phyloP scores from a whole-genome alignment of 2,329 filamentous ascomycete species.

The Colletotrichum caudatum region DNA sequence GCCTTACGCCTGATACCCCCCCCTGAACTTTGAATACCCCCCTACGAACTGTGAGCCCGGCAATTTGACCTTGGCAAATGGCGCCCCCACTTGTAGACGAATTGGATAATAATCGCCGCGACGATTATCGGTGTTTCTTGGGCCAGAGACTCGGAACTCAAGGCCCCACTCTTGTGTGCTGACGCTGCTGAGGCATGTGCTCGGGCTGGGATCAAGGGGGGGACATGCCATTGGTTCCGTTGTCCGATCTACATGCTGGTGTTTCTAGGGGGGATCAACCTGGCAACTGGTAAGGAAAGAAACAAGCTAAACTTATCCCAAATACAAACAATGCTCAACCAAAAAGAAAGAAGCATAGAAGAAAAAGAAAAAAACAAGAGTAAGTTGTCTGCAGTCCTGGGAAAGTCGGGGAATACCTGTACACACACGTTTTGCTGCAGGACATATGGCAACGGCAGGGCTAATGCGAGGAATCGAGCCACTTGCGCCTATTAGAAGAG shows the following conservation, averaged over 20 bases:
- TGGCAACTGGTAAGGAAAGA: neutral
- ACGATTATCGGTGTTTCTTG: constrained; percentile 16
- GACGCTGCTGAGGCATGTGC: neutral
- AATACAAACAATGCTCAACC: neutral
- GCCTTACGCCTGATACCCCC: too few relatives aligned
- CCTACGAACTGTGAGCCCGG: too few relatives aligned
- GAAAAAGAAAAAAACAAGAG: neutral
- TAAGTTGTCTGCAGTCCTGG: neutral
- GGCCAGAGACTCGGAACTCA: constrained; percentile 28
- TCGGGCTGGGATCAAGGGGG: constrained; percentile 16
- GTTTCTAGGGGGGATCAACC: too few relatives aligned
- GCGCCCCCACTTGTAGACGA: neutral
- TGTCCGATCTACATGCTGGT: constrained; percentile 22
- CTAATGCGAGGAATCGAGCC: neutral
- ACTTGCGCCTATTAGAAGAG: neutral
- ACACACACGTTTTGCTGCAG: too few relatives aligned
- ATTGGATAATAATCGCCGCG: neutral
- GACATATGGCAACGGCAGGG: neutral
- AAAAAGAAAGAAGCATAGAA: too few relatives aligned
- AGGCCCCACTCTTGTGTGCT: constrained; percentile 3
- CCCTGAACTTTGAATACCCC: too few relatives aligned
- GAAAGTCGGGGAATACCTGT: neutral
- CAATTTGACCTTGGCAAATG: neutral
- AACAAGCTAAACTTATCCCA: neutral
- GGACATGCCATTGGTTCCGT: constrained; percentile 15